Base-by-base conservation (phyloP, 306 rosid genomes). In the Neltuma alba region DNA sequence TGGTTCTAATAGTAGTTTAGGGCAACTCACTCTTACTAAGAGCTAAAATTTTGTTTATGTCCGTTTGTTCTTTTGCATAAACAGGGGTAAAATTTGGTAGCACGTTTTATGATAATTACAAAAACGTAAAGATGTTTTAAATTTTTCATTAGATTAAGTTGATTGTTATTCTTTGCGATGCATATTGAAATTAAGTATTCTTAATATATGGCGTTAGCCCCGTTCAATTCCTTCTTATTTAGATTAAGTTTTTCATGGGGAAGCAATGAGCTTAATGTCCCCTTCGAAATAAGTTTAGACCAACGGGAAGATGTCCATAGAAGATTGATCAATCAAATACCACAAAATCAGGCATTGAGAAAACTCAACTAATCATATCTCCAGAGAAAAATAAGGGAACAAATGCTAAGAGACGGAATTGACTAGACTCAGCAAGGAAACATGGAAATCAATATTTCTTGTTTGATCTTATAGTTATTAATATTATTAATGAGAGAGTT, bases 1-100 rank as follows among this genome's bases (percentile, higher is more conserved):
- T 54, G 12, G 28, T n/a, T 54, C 30, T 54, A 21, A 30, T 61
- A 69, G 42, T 63, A 70, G 20, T 76, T 70, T 54, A 18, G 66
- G 71, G 30, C 28, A n/a, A 54, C 44, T 1, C 28, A 42, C 33
- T 50, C 47, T 66, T 76, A 41, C 63, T 30, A 16, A 62, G 69
- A 62, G 41, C 69, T 14, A 33, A 31, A 14, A 2, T 14, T 62
- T 27, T 50, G 1, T 61, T 15, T 13, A 2, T 31, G 9, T 30
- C 40, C 11, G 31, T 61, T 61, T 61, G 38, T 61, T 30, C 14
- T 58, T 58, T 58, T 58, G 1, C 14, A 60, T 60, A 60, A 28
- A 58, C 18, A 4, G 52, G 52, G 52, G 52, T 45, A 28, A 30
- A 37, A 28, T 60, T 4, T n/a, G 38, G 20, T 25, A 60, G 66